Conservation (phyloP, 805 yeast genomes). For the Starmerella ratchasimensis region DNA sequence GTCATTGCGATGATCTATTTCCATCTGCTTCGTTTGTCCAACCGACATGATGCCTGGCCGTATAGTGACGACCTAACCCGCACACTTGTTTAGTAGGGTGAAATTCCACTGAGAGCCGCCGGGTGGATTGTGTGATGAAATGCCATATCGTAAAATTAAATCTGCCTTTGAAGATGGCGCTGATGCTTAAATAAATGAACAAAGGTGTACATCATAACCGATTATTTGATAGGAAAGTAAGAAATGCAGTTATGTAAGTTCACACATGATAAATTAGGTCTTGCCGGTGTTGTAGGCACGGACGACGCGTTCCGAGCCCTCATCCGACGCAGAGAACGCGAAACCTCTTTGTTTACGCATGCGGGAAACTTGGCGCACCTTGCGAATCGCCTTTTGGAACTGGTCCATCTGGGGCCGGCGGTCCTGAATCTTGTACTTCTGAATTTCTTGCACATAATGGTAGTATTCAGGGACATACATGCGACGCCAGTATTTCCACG, state of each 20-base stretch:
- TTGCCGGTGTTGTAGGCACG: slow-evolving; percentile 60
- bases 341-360: slow-evolving; percentile 97
- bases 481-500: slow-evolving; percentile 90
- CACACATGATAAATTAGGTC: background rate
- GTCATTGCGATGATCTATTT: slow-evolving; percentile 10
- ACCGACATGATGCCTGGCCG: background rate
- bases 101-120: too few relatives aligned
- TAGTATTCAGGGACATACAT: slow-evolving; percentile 84
- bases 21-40: slow-evolving; percentile 6
- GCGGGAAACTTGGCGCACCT: slow-evolving; percentile 94
- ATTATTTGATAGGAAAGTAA: background rate
- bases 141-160: too few relatives aligned
- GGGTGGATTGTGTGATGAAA: too few relatives aligned
- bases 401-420: slow-evolving; percentile 93
- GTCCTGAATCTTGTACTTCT: slow-evolving; percentile 84
- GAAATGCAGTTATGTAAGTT: background rate
- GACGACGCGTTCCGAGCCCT: slow-evolving; percentile 80
- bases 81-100: too few relatives aligned
- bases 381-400: slow-evolving; percentile 91
- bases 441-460: slow-evolving; percentile 93
- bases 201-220: too few relatives aligned
- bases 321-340: slow-evolving; percentile 94
- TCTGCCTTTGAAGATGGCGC: too few relatives aligned
- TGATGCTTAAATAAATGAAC: too few relatives aligned
- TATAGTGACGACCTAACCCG: too few relatives aligned